Base-by-base conservation (phyloP, 768 basidiomycete genomes). In the Mycena floridula region DNA sequence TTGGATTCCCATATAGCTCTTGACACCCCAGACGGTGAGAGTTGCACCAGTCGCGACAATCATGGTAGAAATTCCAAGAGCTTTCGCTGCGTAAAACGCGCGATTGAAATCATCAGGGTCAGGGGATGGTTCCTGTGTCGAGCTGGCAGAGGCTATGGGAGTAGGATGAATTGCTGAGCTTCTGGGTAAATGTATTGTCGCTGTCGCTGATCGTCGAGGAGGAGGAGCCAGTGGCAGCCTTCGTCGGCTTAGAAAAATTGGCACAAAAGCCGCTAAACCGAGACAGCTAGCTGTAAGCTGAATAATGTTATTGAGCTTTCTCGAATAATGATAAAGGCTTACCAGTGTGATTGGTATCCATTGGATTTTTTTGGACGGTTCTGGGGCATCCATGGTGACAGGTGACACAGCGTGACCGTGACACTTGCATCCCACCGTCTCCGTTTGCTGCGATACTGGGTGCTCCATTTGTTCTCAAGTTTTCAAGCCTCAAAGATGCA, bases 1-100 rank as follows among this genome's bases (percentile, higher is more conserved):
- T 51, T 70, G 56, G 2, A 84, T 75, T 25, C 76, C 79, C 42
- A 85, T 58, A 37, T 65, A 64, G 11, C 62, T 57, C 59, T 79
- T 74, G 23, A 85, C 67, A 1, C 73, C 71, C 53, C 65, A 70
- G 3, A 77, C 61, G 4, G 75, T 58, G 0, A 58, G 63, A 5
- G 66, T 58, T 0, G 74, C 82, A 21, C 73, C 66, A 3, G 69
- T 59, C 0, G 70, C 53, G 21, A 86, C 84, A 25, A 83, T 54
- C 8, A 73, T 54, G 0, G 85, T 87, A 4, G 85, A 82, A 32
- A 85, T 70, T 3, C 72, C 66, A 30, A 89, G 79, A 0, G 85
- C 85, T 51, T 82, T 83, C 4, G 74, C 63, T 1, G 76, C 73
- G 50, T 79, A 72, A 2, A 84, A 45, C 0, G 73, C 73, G 0